Base-by-base conservation (phyloP, 78 protist genomes). In the Tieghemostelium lacteum region DNA sequence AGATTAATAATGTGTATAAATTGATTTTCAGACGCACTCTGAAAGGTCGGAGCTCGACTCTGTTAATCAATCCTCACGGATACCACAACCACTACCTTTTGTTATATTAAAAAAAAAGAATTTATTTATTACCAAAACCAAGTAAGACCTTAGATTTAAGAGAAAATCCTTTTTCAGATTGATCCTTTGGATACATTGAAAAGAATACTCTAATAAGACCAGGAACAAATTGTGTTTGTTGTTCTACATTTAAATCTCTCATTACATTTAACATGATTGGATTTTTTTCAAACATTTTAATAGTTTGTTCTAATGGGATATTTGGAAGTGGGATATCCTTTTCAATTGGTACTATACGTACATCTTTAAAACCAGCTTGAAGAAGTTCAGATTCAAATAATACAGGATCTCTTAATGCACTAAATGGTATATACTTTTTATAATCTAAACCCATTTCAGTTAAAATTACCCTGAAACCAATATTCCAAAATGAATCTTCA, bases 281-380 rank as follows among this genome's bases (percentile, higher is more conserved):
- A 45, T 45, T 45, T 45, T 6, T 14, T 10, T 14, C 52, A 6
- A 45, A 45, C 52, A 45, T 45, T 45, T 45, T 45, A 45, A 45
- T 14, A 14, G 10, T 45, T 45, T 45, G n/a, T 14, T 6, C 6
- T 10, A 14, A 6, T 45, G 52, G 52, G 6, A 45, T 10, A 14
- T 45, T 45, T 14, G 52, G 52, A 6, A 45, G 6, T 14, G 6
- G 52, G 52, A 45, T 45, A 6, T 45, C 52, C 10, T 45, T 6
- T 45, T 45, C 52, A 45, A 45, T 45, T 45, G 52, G 52, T 14
- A 45, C 10, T 45, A 67, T 42, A 40, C 26, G 8, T 26, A 40
- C 7, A 67, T 67, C 58, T n/a, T 24, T 17, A 14, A 71, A 71
- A 19, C 77, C 77, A 71, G 26, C 77, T 3, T 31, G 19, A 12